Base-by-base conservation (phyloP, 1,284 basidiomycete genomes). In the Tilletiaria anomala region DNA sequence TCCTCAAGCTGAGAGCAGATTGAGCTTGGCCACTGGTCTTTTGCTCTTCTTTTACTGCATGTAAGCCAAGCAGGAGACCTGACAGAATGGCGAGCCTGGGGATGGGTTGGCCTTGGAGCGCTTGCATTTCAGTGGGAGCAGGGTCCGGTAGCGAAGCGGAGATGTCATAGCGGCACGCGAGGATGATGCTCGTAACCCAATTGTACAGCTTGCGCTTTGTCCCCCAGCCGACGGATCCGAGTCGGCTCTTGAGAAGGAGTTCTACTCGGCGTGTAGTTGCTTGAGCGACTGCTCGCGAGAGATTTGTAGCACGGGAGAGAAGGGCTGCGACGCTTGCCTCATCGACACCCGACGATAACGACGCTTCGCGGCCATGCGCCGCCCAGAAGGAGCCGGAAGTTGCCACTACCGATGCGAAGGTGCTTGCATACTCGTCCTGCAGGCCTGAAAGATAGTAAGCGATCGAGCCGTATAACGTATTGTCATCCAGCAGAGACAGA, bases 31-130 rank as follows among this genome's bases (percentile, higher is more conserved):
- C n/a, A 29, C 26, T 17, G 11, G 11, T 34, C 8, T 2, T 8
- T 12, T 17, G 12, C 32, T 34, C 12, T 17, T 34, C 32, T 17
- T 34, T 17, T 10, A 12, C 16, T 34, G 26, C 26, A 29, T 55
- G 48, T 6, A 65, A 42, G 3, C 59, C 59, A 11, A 50, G 52
- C 8, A 65, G 45, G 0, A 65, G 47, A 4, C 62, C 62, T 1
- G 55, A 52, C 26, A 56, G 45, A 14, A 64, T 41, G 14, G 61
- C 48, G 12, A 65, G 53, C 18, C 50, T 44, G 8, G 62, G 47
- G 8, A 65, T 42, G 14, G 50, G 54, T 14, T 50, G 17, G 2
- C 53, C 48, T 14, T 31, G 11, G 24, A 39, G 24, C 24, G 24
- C 24, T 17, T 29, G 24, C n/a, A 39, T 20, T 32, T 33, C 31